Base-by-base conservation (phyloP, 768 basidiomycete genomes). In the Pleurotus ostreatus region DNA sequence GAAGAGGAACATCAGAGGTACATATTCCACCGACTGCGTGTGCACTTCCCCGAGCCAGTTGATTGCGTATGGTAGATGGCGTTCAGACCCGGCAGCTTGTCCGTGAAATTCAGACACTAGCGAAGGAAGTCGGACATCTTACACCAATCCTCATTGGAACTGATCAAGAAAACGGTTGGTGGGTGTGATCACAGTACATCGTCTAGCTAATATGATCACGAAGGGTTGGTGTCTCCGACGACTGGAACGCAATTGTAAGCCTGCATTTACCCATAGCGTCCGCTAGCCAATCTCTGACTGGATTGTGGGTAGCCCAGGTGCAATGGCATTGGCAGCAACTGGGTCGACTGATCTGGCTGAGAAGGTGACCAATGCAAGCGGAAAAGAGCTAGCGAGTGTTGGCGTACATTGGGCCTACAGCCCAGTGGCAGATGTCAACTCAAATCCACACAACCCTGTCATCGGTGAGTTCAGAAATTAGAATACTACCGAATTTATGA, bases 391-490 rank as follows among this genome's bases (percentile, higher is more conserved):
- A 55, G 78, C 75, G 55, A 67, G 79, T 39, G 81, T 74, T 1
- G 87, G 88, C 0, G 81, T 89, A 57, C 86, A 86, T 62, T 89
- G 88, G 87, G 80, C 73, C 6, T 88, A 80, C 59, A 82, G 83
- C 61, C 88, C 87, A 0, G 85, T 88, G 5, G 85, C 80, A 8
- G 86, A 89, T 62, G 79, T 89, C 46, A 89, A 89, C 63, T 82
- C 79, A n/a, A 82, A 89, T 64, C 73, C 77, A 12, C 70, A 75
- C 43, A 88, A 89, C 63, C 86, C 87, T 8, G 85, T 88, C 23
- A 89, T 89, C 44, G 86, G 86, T 83, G 49, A 54, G 78, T 61
- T 4, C 25, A 16, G 20, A 55, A 6, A 34, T 34, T 34, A 34
- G 30, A 34, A 4, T 34, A 25, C 4, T 23, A 23, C 30, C 30